Evolutionary conservation across 1,139 yeast genomes (phyloP).

Genomic region (Suhomyces panamericanus): DNA sequence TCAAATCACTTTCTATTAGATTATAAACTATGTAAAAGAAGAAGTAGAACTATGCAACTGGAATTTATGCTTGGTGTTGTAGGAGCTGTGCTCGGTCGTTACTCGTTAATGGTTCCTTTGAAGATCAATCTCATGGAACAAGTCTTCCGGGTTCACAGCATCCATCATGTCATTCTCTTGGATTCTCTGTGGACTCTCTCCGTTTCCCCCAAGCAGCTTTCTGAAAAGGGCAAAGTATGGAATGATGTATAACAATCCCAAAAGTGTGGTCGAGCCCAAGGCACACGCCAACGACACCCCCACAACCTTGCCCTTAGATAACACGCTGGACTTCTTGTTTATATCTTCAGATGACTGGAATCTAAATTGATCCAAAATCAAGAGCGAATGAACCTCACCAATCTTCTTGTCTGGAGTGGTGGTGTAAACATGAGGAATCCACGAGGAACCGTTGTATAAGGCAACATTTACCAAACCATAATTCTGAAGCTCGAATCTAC

Average conservation of each 20-base stretch:
- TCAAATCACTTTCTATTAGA: neutral
- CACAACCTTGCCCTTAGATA: constrained; percentile 72
- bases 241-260: constrained; percentile 63
- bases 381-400: constrained; percentile 36
- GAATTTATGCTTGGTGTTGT: neutral
- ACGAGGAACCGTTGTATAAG: constrained; percentile 62
- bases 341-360: constrained; percentile 43
- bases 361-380: constrained; percentile 39
- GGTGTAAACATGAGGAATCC: constrained; percentile 67
- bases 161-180: constrained; percentile 69
- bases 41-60: neutral
- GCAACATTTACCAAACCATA: constrained; percentile 71
- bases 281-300: constrained; percentile 89
- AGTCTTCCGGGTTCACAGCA: constrained; percentile 63
- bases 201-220: constrained; percentile 37
- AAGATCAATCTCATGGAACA: constrained; percentile 60
- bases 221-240: constrained; percentile 52
- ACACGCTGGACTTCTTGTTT: constrained; percentile 18
- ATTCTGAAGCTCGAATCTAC: constrained; percentile 50
- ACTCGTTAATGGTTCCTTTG: constrained; percentile 27
- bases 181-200: constrained; percentile 45
- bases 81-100: constrained; percentile 1
- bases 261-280: constrained; percentile 68
- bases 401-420: constrained; percentile 20
- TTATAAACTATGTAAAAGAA: neutral